Conservation (phyloP, 176 grass and related monocot genomes). For the Aegilops tauschii region DNA sequence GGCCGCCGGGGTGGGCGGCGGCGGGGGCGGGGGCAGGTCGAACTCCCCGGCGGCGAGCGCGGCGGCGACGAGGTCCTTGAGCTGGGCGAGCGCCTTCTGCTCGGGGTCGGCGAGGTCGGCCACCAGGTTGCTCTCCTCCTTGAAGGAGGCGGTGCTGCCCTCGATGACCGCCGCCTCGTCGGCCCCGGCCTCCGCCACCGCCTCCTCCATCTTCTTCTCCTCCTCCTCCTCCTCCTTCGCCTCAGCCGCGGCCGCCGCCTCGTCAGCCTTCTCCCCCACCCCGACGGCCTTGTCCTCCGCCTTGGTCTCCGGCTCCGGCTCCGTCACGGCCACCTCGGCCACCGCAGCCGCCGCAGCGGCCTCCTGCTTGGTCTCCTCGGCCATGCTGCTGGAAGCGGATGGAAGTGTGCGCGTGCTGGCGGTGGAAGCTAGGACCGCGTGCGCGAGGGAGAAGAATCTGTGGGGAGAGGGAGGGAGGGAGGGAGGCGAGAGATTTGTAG, state of each 20-base stretch:
- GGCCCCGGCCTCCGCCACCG: not conserved
- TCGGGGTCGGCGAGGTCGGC: slow-evolving; percentile 53
- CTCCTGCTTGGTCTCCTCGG: slow-evolving; percentile 40
- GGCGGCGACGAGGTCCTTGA: slow-evolving; percentile 57
- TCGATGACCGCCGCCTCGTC: slow-evolving; percentile 43
- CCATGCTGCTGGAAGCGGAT: slow-evolving; percentile 18
- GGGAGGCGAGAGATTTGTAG: slow-evolving; percentile 40
- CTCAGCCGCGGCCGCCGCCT: not conserved
- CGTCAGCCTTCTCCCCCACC: not conserved
- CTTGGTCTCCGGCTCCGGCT: not conserved
- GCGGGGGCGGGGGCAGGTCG: slow-evolving; percentile 25
- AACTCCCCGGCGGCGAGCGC: slow-evolving; percentile 63
- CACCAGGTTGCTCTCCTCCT: slow-evolving; percentile 62
- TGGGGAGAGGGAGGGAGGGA: not conserved
- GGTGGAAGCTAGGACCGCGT: not conserved
- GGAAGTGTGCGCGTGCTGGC: slow-evolving; percentile 19
- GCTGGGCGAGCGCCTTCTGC: slow-evolving; percentile 54
- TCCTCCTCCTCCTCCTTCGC: slow-evolving; percentile 23
- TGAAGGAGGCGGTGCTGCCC: slow-evolving; percentile 35
- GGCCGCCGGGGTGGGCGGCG: not conserved
- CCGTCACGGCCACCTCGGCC: slow-evolving; percentile 20
- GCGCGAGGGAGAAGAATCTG: not conserved
- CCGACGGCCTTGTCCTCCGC: not conserved
- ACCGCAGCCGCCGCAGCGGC: not conserved
- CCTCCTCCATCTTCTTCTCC: slow-evolving; percentile 44